These are phyloP conservation scores for Lichtheimia corymbifera DNA, from an alignment of 371 early-diverging fungal genomes.

Conservation along the genomic window DNA sequence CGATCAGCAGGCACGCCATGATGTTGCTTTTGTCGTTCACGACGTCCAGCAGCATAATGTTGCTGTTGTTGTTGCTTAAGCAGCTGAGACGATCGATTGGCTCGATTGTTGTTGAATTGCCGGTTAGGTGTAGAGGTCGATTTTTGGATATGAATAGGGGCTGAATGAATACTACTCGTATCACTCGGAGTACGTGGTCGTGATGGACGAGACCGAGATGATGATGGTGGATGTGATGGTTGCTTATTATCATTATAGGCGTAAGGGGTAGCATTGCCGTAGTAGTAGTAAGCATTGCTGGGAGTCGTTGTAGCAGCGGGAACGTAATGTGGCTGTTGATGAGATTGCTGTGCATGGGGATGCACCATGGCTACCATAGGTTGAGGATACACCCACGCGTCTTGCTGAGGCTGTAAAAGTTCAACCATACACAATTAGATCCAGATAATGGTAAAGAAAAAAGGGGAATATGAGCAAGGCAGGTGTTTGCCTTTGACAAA, in stretches of 20 bases:
- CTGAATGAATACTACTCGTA: constrained; percentile 8
- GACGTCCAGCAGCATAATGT: constrained; percentile 16
- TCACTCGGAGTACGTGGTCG: constrained; percentile 26
- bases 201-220: constrained; percentile 7
- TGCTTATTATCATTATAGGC: constrained; percentile 11
- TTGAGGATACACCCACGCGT: constrained; percentile 23
- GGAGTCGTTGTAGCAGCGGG: neutral
- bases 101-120: constrained; percentile 16
- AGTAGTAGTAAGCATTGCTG: constrained; percentile 16
- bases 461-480: no score
- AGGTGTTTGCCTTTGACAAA: neutral
- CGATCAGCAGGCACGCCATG: constrained; percentile 15
- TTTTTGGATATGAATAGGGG: constrained; percentile 29
- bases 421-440: constrained; percentile 7
- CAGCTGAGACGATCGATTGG: constrained; percentile 12
- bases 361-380: constrained; percentile 12
- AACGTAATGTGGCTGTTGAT: constrained; percentile 1
- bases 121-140: constrained; percentile 29
- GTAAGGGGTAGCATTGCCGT: constrained; percentile 4
- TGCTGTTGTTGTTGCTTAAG: constrained; percentile 19
- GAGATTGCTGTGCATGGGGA: constrained; percentile 18
- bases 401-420: constrained; percentile 14
- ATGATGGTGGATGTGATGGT: constrained; percentile 21
- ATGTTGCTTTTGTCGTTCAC: constrained; percentile 12
- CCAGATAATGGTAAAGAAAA: neutral